Base-by-base conservation (phyloP, 2,329 filamentous ascomycete genomes). In the Pseudogymnoascus sp. region DNA sequence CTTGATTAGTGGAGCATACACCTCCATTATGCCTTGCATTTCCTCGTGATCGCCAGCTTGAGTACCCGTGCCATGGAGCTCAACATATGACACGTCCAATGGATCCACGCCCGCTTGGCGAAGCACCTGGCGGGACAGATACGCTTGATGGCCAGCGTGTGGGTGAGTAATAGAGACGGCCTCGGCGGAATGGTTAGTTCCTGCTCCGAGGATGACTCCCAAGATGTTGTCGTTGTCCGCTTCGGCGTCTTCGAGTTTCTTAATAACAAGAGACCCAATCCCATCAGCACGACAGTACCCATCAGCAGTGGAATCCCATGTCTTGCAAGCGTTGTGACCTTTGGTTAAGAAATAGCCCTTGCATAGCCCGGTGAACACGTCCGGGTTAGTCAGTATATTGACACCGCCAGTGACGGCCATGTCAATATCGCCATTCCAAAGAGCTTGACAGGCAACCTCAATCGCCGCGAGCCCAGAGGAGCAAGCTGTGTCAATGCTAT, bases 91-190 rank as follows among this genome's bases (percentile, higher is more conserved):
- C 6, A 92, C 77, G 65, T 88, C 88, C 6, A 87, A 80, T 5
- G 35, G 86, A 69, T 90, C 85, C 14, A 92, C 79, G 61, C 87
- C 86, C 30, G 88, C 86, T 43, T 88, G 82, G 57, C 86, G 81
- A 1, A 92, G 77, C 14, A 93, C 84, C 50, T 83, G 78, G 59
- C 82, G 81, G 67, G 86, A 91, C 6, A 92, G 75, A 22, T 81
- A 77, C 4, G 87, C 83, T 72, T 94, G 90, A 0, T 87, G 87
- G 4, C 84, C 87, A 6, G 85, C 87, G 71, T 92, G 88, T 1
- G 90, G 90, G 60, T 89, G 87, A 0, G 89, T 93, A 68, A 93
- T 93, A 2, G 88, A 91, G 22, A 90, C 84, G 50, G 89, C 85
- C 67, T 90, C 85, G 0, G 87, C 87, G 1, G 87, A 91, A 74